These are phyloP conservation scores for Lodderomyces oxycetoniae DNA, from an alignment of 1,139 yeast species.

Conservation along the genomic window DNA sequence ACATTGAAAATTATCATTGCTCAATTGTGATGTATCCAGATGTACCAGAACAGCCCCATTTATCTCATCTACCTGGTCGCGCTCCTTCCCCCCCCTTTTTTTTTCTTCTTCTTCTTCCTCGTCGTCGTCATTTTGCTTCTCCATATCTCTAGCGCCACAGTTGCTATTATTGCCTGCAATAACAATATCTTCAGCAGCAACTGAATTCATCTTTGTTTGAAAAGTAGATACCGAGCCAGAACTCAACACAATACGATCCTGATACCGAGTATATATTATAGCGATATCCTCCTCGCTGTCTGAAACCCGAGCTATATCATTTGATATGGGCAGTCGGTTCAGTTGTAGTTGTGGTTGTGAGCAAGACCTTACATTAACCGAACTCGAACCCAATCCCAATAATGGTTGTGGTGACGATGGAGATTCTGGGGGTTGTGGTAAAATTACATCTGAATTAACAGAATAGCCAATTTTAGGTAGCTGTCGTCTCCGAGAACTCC, in stretches of 20 bases:
- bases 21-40: slow-evolving; percentile 5
- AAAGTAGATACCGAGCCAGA: slow-evolving; percentile 4
- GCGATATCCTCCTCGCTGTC: slow-evolving; percentile 16
- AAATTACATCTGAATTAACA: no score
- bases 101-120: no score
- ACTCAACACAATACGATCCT: slow-evolving; percentile 1
- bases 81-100: no score
- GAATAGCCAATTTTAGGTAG: no score
- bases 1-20: slow-evolving; percentile 12
- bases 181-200: background rate
- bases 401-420: no score
- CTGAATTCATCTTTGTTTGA: slow-evolving; percentile 4
- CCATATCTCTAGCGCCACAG: no score
- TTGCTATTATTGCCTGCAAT: background rate
- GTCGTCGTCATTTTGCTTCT: no score
- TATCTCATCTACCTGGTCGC: background rate
- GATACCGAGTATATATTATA: slow-evolving; percentile 1
- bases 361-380: no score
- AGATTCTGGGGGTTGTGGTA: no score
- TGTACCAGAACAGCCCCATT: background rate
- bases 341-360: background rate
- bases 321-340: background rate
- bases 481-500: no score
- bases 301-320: slow-evolving; percentile 10
- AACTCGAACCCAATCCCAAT: no score